A percentile compares a stretch with the other conserved stretches of the same genome.
Conservation (phyloP, 2,329 filamentous ascomycete genomes). For the Stachybotrys echinatus region DNA sequence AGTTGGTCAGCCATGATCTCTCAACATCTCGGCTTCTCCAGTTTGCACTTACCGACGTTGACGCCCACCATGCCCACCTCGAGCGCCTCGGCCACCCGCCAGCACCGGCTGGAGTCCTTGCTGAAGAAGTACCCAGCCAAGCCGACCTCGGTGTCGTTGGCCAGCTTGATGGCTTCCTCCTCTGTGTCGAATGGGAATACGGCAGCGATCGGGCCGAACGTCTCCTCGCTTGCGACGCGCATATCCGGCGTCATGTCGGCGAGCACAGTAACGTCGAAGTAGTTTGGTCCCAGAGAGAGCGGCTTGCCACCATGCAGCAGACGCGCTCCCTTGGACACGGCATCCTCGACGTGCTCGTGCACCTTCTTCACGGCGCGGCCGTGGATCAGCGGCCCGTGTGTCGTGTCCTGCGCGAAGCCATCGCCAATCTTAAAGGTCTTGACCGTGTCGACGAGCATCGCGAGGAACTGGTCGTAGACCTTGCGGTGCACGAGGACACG, state of each 20-base stretch:
- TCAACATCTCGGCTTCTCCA: slow-evolving; percentile 3
- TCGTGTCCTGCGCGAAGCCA: slow-evolving; percentile 49
- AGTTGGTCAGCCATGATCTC: slow-evolving; percentile 3
- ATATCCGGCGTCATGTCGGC: slow-evolving; percentile 63
- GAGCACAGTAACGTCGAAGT: slow-evolving; percentile 65
- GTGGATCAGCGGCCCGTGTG: slow-evolving; percentile 60
- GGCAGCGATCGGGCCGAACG: slow-evolving; percentile 66
- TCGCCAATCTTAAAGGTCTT: slow-evolving; percentile 52
- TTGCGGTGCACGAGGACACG: slow-evolving; percentile 54
- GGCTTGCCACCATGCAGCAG: slow-evolving; percentile 53
- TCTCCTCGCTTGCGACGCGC: slow-evolving; percentile 63
- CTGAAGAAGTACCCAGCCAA: slow-evolving; percentile 70
- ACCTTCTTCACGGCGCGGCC: slow-evolving; percentile 59
- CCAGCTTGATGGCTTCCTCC: slow-evolving; percentile 61
- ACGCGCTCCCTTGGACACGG: slow-evolving; percentile 54
- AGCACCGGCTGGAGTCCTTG: slow-evolving; percentile 30
- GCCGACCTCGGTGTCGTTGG: slow-evolving; percentile 62
- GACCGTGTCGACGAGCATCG: slow-evolving; percentile 45
- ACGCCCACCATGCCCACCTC: slow-evolving; percentile 37
- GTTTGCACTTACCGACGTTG: slow-evolving; percentile 15
- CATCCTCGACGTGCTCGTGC: slow-evolving; percentile 57
- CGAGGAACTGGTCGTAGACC: slow-evolving; percentile 53
- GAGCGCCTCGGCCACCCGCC: slow-evolving; percentile 39
- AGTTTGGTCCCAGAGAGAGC: slow-evolving; percentile 58
- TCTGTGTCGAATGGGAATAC: slow-evolving; percentile 64